These are phyloP conservation scores for Physaria fendleri DNA, from an alignment of 345 rosid genomes.

Conservation along the genomic window DNA sequence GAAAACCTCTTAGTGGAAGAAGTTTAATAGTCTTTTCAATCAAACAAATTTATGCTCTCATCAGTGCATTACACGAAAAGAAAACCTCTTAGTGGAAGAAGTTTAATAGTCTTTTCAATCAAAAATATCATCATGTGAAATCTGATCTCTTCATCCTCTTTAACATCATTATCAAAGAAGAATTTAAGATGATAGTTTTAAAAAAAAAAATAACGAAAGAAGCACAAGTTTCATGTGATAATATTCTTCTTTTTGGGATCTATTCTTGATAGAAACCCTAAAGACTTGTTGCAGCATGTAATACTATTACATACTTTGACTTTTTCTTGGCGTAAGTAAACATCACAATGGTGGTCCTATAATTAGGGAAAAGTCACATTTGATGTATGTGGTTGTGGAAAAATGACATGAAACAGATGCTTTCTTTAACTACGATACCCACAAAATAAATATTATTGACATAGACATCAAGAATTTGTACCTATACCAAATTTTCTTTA, in stretches of 20 bases:
- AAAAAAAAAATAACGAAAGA: neutral
- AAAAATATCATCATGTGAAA: slow-evolving; percentile 7
- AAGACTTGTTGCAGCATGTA: slow-evolving; percentile 20
- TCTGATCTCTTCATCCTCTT: neutral
- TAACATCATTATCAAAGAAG: slow-evolving; percentile 20
- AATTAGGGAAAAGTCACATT: neutral
- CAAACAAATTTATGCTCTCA: too few relatives aligned
- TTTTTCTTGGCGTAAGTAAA: neutral
- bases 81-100: slow-evolving; percentile 15
- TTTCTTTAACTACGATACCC: neutral
- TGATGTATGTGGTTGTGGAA: slow-evolving; percentile 9
- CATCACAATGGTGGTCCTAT: slow-evolving; percentile 21
- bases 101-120: slow-evolving; percentile 6
- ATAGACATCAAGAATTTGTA: neutral
- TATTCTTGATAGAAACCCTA: slow-evolving; percentile 23
- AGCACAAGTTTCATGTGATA: slow-evolving; percentile 15
- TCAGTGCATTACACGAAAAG: neutral
- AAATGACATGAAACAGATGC: neutral
- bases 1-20: slow-evolving; percentile 15
- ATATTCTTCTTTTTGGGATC: neutral
- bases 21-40: slow-evolving; percentile 6
- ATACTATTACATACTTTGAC: neutral
- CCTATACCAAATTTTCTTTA: too few relatives aligned
- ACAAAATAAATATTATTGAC: neutral
- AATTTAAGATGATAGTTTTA: too few relatives aligned